Base-by-base conservation (phyloP, 2,329 filamentous ascomycete genomes). In the Penicillium sumatraense region DNA sequence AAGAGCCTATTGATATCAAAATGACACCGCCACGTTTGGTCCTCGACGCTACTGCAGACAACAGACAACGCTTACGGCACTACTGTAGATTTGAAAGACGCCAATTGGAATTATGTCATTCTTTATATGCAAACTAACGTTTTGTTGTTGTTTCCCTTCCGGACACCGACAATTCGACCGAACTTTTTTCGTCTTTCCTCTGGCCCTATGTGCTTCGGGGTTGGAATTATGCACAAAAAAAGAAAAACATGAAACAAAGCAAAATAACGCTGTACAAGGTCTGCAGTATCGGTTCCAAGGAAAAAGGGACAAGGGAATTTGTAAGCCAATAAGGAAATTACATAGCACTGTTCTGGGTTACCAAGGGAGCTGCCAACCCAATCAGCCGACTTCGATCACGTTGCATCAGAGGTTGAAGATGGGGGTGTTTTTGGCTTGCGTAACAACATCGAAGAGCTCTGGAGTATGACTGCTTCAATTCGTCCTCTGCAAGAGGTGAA, bases 11-110 rank as follows among this genome's bases (percentile, higher is more conserved):
- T 29, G 51, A 61, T 59, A 54, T 57, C 51, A 51, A 55, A 38
- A 60, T 59, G 60, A 62, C 58, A 66, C 63, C 63, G 63, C 62
- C 62, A 65, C 57, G 56, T 63, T 64, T 54, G 49, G 61, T 47
- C 44, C 46, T 24, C 42, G 20, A 23, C 62, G 56, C 62, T 65
- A 65, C 54, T 64, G 63, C 60, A 66, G 36, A 62, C 56, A 50
- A 59, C 60, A 66, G 36, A 62, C 56, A 50, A 59, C 54, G 40
- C 29, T 48, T 18, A 14, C 31, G 38, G 21, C 49, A 33, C 44
- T 27, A n/a, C n/a, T n/a, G n/a, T n/a, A 46, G 24, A 42, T 26
- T 38, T 33, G 14, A 41, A 47, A 36, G 41, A 36, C 13, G n/a
- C 18, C 18, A 33, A 45, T 42, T 41, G 35, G 31, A 24, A 29